Evolutionary conservation across 495 filamentous ascomycete genomes (phyloP).

Genomic region (Thermochaetoides thermophila): DNA sequence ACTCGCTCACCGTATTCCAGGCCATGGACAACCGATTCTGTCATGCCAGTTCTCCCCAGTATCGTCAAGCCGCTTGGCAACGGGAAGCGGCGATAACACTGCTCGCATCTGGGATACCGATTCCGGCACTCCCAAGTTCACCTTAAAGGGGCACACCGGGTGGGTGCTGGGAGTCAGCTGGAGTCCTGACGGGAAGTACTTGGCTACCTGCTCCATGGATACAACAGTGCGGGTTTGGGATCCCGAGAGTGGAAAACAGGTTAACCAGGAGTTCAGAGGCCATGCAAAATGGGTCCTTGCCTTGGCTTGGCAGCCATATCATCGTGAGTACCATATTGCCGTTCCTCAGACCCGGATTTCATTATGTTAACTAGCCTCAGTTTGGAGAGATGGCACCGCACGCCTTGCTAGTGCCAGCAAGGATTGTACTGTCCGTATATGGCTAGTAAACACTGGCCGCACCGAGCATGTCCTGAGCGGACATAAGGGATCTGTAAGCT

Average conservation of each 20-base stretch:
- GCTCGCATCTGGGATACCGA: slow-evolving; percentile 93
- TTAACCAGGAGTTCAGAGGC: slow-evolving; percentile 69
- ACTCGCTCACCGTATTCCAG: slow-evolving; percentile 75
- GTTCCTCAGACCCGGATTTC: background rate
- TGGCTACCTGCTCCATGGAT: slow-evolving; percentile 92
- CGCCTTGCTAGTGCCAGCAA: slow-evolving; percentile 80
- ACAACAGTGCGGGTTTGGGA: slow-evolving; percentile 87
- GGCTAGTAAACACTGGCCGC: slow-evolving; percentile 63
- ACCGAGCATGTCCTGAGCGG: slow-evolving; percentile 74
- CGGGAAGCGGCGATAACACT: slow-evolving; percentile 81
- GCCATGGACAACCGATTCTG: slow-evolving; percentile 87
- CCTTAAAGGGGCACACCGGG: slow-evolving; percentile 80
- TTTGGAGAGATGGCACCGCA: slow-evolving; percentile 57
- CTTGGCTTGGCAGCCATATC: slow-evolving; percentile 89
- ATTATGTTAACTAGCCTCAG: background rate
- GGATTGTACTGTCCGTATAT: slow-evolving; percentile 79
- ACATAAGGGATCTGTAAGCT: slow-evolving; percentile 77
- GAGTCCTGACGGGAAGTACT: slow-evolving; percentile 64
- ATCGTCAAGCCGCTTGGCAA: slow-evolving; percentile 67
- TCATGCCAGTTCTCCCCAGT: slow-evolving; percentile 76
- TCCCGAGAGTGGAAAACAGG: slow-evolving; percentile 59
- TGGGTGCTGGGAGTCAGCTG: slow-evolving; percentile 86
- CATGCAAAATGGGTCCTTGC: slow-evolving; percentile 84
- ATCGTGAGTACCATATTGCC: slow-evolving; percentile 28
- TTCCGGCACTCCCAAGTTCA: slow-evolving; percentile 78